Base-by-base conservation (phyloP, 208 protist species). In the Phytomonas sp. region DNA sequence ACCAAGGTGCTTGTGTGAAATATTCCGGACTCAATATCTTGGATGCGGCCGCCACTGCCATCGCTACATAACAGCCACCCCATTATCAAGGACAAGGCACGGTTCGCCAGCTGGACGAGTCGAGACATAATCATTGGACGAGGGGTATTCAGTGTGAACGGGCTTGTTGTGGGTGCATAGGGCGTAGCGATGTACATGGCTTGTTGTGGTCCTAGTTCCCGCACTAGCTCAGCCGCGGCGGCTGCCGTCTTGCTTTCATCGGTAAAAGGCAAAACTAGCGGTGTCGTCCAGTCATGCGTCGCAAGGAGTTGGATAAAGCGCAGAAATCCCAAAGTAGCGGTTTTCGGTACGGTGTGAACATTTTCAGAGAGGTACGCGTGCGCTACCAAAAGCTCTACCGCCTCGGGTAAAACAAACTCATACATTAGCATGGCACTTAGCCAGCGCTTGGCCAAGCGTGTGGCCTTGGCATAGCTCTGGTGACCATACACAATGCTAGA, bases 121-220 rank as follows among this genome's bases (percentile, higher is more conserved):
- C 89, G 86, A 49, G 86, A 80, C 82, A 93, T 78, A 60, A 94
- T 91, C 78, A 93, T 91, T 33, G 76, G 80, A 12, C 89, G 84
- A 49, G 89, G 89, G 23, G 89, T 94, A 34, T 80, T 72, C 16
- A 78, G 74, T n/a, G 87, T 94, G 76, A 94, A 94, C 29, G 89
- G 89, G 68, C 83, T 90, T 62, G 78, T 79, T 26, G 83, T 66
- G 16, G 84, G 84, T 11, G 87, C 86, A 75, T 94, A 94, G 14
- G 89, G 81, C 10, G 89, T 81, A 32, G 85, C 84, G 61, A 94
- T 92, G 72, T 84, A 94, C 85, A 94, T 89, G 30, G 78, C 86
- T 69, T 89, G 87, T 30, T 88, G 78, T 29, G 92, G 83, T 16
- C 70, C 77, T 49, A 81, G 79, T 68, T 71, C 80, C 42, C 83